Evolutionary conservation across 176 grass and related monocot genomes (phyloP), one percentile per base, ranked within the genome.

Genomic region (Triticum monococcum): DNA sequence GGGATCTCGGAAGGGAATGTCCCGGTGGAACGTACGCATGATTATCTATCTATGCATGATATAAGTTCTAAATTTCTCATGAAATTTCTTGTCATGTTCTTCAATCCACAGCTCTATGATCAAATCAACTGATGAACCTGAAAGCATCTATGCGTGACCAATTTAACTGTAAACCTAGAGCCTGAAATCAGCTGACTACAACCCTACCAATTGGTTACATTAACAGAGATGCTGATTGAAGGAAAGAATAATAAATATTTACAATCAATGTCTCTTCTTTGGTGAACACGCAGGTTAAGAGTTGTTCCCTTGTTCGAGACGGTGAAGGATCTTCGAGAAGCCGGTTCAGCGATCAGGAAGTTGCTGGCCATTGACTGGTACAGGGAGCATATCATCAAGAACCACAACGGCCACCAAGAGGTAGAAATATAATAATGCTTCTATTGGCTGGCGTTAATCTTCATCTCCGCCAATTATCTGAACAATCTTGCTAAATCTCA

Each of bases 241-340:
- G 33, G 54, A 43, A 11, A 41, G 3, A 43, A 10, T 68, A 25
- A 45, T 68, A 25, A 45, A 18, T 50, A 25, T 8, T 20, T 75
- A 38, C 54, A 28, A 81, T 45, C 22, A 20, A 5, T 68, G 7
- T 36, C 12, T 75, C 5, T n/a, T 77, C 62, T 57, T 52, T 85
- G 40, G 31, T 38, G 56, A 88, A 63, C 91, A 57, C 7, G 54
- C 54, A 98, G 96, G 84, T 92, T 95, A 72, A 94, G 96, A 92
- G 96, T 98, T 31, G 91, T 98, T 72, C 96, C 96, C 4, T 85
- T 98, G 84, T 98, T 98, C 41, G 96, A 98, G 89, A 98, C 96
- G 0, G 93, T 98, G 69, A 98, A 98, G 78, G 96, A 98, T 90
- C 82, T 98, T n/a, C 92, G 74, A 86, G 91, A 60, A 89, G 96